These are phyloP conservation scores for Chloromonas sp. DNA, from an alignment of 163 green algal genomes.

Conservation along the genomic window DNA sequence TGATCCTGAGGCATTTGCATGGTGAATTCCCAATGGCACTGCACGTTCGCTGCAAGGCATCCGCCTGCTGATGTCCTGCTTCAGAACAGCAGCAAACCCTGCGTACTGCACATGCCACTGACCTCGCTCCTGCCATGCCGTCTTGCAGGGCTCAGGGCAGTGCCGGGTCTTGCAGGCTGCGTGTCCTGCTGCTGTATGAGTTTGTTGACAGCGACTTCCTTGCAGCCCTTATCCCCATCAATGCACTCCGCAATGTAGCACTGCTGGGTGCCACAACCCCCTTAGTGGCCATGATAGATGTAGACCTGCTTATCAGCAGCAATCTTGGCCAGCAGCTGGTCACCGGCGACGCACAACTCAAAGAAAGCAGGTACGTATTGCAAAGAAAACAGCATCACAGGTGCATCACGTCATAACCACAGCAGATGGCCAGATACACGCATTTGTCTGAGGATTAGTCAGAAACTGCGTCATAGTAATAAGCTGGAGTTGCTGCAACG, in stretches of 20 bases:
- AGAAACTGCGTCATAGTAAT: too few relatives aligned
- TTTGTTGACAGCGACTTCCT: conserved; percentile 7
- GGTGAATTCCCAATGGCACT: neutral
- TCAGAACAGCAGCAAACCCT: too few relatives aligned
- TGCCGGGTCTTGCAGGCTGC: neutral
- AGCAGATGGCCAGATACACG: too few relatives aligned
- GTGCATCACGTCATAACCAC: too few relatives aligned
- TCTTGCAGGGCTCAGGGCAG: neutral
- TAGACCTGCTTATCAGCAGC: conserved; percentile 23
- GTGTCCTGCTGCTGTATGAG: conserved; percentile 22
- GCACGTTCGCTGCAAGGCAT: too few relatives aligned
- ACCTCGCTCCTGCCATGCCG: too few relatives aligned
- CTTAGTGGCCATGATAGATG: conserved; percentile 30
- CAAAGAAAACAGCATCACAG: too few relatives aligned
- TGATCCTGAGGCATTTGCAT: neutral
- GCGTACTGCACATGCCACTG: too few relatives aligned
- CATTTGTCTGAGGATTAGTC: too few relatives aligned
- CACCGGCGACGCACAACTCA: neutral
- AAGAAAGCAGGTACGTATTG: neutral
- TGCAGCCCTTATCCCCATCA: conserved; percentile 26
- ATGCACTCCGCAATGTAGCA: conserved; percentile 24
- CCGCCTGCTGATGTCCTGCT: too few relatives aligned
- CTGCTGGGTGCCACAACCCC: conserved; percentile 12
- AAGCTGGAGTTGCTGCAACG: too few relatives aligned
- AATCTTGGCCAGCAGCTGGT: neutral